Percentiles rank a stretch among this genome's conserved stretches.
phyloP scores from a whole-genome alignment of 2,329 filamentous ascomycete species.

The Botrytis elliptica region DNA sequence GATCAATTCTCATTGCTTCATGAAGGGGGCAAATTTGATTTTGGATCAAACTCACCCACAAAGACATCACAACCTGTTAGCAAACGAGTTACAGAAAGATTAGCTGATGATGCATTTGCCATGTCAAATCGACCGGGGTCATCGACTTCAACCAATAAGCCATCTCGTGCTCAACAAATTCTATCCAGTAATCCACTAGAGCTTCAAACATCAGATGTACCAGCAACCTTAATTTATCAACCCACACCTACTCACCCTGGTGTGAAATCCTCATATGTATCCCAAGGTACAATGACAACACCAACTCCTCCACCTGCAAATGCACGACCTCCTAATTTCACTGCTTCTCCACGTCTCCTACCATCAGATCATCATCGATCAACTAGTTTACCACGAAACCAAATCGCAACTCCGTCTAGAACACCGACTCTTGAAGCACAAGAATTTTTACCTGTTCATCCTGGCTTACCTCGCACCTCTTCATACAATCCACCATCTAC shows the following conservation, averaged over 20 bases:
- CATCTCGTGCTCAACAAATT: constrained; percentile 57
- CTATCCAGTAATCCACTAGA: constrained; percentile 61
- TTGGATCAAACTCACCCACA: constrained; percentile 58
- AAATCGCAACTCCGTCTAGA: constrained; percentile 26
- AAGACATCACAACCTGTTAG: constrained; percentile 53
- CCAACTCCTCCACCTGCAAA: constrained; percentile 46
- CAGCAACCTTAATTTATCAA: constrained; percentile 39
- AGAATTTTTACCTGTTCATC: constrained; percentile 28
- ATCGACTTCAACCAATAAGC: constrained; percentile 24
- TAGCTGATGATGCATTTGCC: constrained; percentile 83
- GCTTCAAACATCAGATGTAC: constrained; percentile 49
- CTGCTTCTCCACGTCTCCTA: constrained; percentile 30
- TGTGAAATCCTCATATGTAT: constrained; percentile 46
- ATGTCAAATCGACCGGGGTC: constrained; percentile 25
- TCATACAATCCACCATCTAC: constrained; percentile 41
- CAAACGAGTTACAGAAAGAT: constrained; percentile 68
- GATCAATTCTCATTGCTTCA: constrained; percentile 91
- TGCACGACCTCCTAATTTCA: constrained; percentile 30
- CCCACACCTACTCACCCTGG: constrained; percentile 40
- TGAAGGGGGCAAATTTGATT: constrained; percentile 82
- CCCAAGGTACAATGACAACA: constrained; percentile 78
- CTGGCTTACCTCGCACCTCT: constrained; percentile 30
- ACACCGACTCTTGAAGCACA: constrained; percentile 30
- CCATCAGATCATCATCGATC: constrained; percentile 48
- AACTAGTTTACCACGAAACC: constrained; percentile 47